Percentiles rank a stretch among this genome's conserved stretches.
Evolutionary conservation across 2,329 filamentous ascomycete species (phyloP).

Genomic region (Cladosporium sp.): DNA sequence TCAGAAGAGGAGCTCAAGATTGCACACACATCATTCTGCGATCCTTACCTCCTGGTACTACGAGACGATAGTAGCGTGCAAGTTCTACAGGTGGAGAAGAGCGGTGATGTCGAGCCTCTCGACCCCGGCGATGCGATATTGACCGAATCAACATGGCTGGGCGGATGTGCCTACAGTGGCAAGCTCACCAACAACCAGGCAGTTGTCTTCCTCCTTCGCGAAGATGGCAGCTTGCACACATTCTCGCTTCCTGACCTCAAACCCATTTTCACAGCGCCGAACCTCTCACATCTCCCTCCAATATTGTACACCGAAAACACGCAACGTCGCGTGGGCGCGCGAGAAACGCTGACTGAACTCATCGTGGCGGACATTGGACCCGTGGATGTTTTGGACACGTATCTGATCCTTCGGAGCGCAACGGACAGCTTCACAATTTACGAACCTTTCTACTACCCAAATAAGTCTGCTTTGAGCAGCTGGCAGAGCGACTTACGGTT

Average conservation of each 20-base stretch:
- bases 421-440: conserved; percentile 86
- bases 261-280: conserved; percentile 72
- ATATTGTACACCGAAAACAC: conserved; percentile 71
- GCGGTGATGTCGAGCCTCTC: conserved; percentile 64
- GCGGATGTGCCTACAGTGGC: conserved; percentile 78
- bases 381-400: conserved; percentile 65
- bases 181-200: conserved; percentile 56
- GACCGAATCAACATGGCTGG: conserved; percentile 73
- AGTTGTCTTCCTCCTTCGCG: conserved; percentile 74
- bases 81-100: conserved; percentile 75
- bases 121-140: conserved; percentile 58
- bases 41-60: conserved; percentile 81
- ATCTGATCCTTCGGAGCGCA: conserved; percentile 77
- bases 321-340: conserved; percentile 67
- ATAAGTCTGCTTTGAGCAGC: neutral
- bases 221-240: conserved; percentile 69
- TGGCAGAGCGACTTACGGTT: conserved; percentile 67
- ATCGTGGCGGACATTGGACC: conserved; percentile 85
- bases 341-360: conserved; percentile 75
- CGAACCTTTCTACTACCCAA: conserved; percentile 65
- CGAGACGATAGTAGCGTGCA: conserved; percentile 80
- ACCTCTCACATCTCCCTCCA: conserved; percentile 74
- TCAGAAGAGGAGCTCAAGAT: conserved; percentile 78
- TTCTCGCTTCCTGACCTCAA: conserved; percentile 75
- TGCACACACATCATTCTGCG: conserved; percentile 77